These are phyloP conservation scores for Pseudogymnoascus sp. DNA, from an alignment of 2,329 filamentous ascomycete species.

Conservation along the genomic window DNA sequence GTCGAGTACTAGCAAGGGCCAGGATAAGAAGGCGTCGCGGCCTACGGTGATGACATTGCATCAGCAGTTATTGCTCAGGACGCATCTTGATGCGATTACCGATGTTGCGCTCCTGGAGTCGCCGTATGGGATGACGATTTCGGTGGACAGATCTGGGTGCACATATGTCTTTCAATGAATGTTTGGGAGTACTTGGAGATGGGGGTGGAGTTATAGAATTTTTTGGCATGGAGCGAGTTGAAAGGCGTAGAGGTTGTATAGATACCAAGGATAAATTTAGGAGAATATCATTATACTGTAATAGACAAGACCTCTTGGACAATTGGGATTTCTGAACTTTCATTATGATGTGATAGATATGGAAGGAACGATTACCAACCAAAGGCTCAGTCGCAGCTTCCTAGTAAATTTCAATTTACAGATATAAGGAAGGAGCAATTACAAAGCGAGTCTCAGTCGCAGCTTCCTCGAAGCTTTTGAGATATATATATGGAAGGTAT, in stretches of 20 bases:
- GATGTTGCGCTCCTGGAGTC: conserved; percentile 83
- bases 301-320: neutral
- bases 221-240: neutral
- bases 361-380: too few species aligned
- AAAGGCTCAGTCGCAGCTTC: too few species aligned
- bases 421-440: too few species aligned
- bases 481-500: too few species aligned
- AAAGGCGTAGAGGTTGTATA: conserved; percentile 8
- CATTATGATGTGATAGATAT: too few species aligned
- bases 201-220: conserved; percentile 2
- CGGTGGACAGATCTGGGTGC: conserved; percentile 79
- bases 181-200: neutral
- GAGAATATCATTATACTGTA: neutral
- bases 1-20: conserved; percentile 21
- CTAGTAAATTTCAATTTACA: too few species aligned
- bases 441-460: too few species aligned
- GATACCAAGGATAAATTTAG: conserved; percentile 8
- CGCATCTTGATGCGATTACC: conserved; percentile 78
- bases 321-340: too few species aligned
- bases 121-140: conserved; percentile 89
- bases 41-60: conserved; percentile 81
- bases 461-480: too few species aligned
- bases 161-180: conserved; percentile 64
- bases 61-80: conserved; percentile 77
- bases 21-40: conserved; percentile 48